Base-by-base conservation (phyloP, 78 protist genomes). In the Bodo saltans region DNA sequence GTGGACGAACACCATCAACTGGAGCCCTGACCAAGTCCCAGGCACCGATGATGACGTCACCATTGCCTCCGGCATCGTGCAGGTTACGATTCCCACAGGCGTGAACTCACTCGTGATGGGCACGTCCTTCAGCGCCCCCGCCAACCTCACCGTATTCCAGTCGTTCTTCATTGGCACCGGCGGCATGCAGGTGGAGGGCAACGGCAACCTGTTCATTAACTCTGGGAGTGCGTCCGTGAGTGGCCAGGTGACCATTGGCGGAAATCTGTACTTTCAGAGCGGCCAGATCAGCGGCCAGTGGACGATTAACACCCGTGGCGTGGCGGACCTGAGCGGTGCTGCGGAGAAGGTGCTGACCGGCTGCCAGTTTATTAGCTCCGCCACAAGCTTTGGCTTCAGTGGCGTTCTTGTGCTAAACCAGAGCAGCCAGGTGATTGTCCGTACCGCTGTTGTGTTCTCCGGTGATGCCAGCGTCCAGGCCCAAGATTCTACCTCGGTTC, bases 1-100 rank as follows among this genome's bases (percentile, higher is more conserved):
- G 79, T 74, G 79, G 79, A 12, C 3, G 21, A 74, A 39, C 30
- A 21, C 69, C 52, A 74, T 34, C 60, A 74, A 74, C 60, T 74
- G 79, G 79, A 34, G 34, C 60, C 79, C 79, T 3, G 68, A 27
- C 35, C 79, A 74, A 42, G 68, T 74, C 34, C 79, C 79, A 21
- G 79, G 79, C 30, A 39, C 79, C n/a, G 34, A 74, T 29, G 79
- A 74, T 12, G 79, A 27, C 28, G 79, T 74, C 35, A 40, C 47
- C 42, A 74, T 74, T 4, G 79, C 79, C 30, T 11, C 23, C 34
- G 79, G 79, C 35, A 74, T 34, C 52, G 79, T 33, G 35, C 52
- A 27, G 29, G 79, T 74, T 12, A 32, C 34, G 37, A 74, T 25
- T 29, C 30, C 60, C 34, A 32, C 34, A 21, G 29, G 35, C 70